A percentile compares a stretch with the other conserved stretches of the same genome.
Evolutionary conservation across 805 yeast species (phyloP).

Genomic region (Yamadazyma phyllophila): DNA sequence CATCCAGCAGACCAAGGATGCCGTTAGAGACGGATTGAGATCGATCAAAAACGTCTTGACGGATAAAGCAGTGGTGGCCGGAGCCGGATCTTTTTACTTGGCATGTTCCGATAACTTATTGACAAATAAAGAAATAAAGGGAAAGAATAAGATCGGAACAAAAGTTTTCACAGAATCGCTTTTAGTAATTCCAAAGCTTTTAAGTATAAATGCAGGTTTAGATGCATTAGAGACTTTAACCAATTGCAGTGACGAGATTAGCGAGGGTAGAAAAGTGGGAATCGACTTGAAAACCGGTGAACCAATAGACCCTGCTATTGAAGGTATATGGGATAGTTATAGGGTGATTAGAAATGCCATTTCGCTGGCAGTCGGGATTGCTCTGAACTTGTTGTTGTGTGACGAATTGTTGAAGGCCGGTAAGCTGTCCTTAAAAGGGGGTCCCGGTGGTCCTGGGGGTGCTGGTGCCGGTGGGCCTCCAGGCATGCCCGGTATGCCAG

Average conservation of each 20-base stretch:
- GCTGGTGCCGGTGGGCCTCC: conserved; percentile 1
- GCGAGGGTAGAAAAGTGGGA: conserved; percentile 82
- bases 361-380: conserved; percentile 89
- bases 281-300: conserved; percentile 89
- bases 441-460: conserved; percentile 22
- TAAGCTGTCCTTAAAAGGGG: conserved; percentile 80
- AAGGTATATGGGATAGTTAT: conserved; percentile 96
- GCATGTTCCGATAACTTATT: conserved; percentile 71
- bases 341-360: conserved; percentile 92
- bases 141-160: conserved; percentile 85
- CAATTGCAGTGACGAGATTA: conserved; percentile 83
- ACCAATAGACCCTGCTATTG: conserved; percentile 90
- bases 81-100: conserved; percentile 94
- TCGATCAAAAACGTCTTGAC: conserved; percentile 89
- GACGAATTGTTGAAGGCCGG: conserved; percentile 98
- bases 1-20: conserved; percentile 90
- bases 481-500: not conserved
- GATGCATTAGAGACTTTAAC: conserved; percentile 89
- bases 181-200: conserved; percentile 87
- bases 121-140: conserved; percentile 57
- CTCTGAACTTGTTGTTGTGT: conserved; percentile 86
- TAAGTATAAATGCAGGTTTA: conserved; percentile 88
- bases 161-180: conserved; percentile 93
- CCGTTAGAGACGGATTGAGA: conserved; percentile 94
- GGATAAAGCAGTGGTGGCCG: conserved; percentile 86